A percentile compares a stretch with the other conserved stretches of the same genome.
Evolutionary conservation across 306 rosid species (phyloP).

Genomic region (Cucurbita argyrosperma): DNA sequence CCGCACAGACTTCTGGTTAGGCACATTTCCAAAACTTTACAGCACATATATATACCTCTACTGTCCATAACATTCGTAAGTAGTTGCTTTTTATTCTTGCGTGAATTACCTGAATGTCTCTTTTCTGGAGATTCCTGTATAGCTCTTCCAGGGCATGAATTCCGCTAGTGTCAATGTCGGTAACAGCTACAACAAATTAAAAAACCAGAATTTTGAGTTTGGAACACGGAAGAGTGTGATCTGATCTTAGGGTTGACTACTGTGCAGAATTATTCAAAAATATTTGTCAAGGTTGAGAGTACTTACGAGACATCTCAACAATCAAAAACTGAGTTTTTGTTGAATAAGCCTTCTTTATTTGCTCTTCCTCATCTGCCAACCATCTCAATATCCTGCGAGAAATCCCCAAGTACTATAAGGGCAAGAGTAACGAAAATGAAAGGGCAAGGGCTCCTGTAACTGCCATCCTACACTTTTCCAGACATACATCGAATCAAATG

Average conservation of each 20-base stretch:
- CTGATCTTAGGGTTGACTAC: background rate
- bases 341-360: slow-evolving; percentile 24
- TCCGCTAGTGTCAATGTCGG: slow-evolving; percentile 91
- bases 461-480: background rate
- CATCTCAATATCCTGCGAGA: slow-evolving; percentile 69
- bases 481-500: background rate
- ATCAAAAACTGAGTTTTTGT: slow-evolving; percentile 58
- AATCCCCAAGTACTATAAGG: background rate
- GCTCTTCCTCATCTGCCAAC: slow-evolving; percentile 69
- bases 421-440: background rate
- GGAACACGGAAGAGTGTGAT: background rate
- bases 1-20: slow-evolving; percentile 26
- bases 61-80: background rate
- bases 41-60: background rate
- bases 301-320: slow-evolving; percentile 90
- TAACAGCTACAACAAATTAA: slow-evolving; percentile 45
- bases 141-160: slow-evolving; percentile 89
- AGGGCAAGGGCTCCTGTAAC: background rate
- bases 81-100: background rate
- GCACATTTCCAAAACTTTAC: background rate
- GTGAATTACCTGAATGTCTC: slow-evolving; percentile 49
- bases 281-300: background rate
- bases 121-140: slow-evolving; percentile 52
- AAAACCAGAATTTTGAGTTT: background rate
- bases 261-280: background rate